phyloP scores from a whole-genome alignment of 306 rosid species.

The Acacia confusa region DNA sequence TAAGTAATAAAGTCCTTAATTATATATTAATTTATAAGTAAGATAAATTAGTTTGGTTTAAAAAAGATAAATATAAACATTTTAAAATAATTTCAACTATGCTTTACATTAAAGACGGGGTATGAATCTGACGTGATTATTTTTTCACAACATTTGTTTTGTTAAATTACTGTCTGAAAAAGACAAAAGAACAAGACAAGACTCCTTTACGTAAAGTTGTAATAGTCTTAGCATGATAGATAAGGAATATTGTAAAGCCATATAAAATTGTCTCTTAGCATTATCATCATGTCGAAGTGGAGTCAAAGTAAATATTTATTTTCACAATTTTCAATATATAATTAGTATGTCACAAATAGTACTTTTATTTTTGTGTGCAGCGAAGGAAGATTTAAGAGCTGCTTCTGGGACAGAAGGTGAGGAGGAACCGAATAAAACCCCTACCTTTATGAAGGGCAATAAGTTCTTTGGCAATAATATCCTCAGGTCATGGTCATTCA shows the following conservation, averaged over 20 bases:
- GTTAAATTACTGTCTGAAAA: background rate
- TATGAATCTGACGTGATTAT: background rate
- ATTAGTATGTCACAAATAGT: background rate
- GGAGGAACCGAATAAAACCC: slow-evolving; percentile 56
- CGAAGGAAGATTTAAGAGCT: slow-evolving; percentile 54
- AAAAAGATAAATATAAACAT: no score
- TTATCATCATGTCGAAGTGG: no score
- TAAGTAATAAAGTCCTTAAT: no score
- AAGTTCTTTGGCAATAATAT: slow-evolving; percentile 69
- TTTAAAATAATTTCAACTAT: background rate
- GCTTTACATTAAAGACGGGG: background rate
- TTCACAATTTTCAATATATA: background rate
- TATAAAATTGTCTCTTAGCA: no score
- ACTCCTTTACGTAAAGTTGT: no score
- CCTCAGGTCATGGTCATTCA: slow-evolving; percentile 60
- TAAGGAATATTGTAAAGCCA: no score
- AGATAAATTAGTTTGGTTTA: no score
- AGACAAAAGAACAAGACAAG: no score
- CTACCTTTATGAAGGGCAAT: slow-evolving; percentile 50
- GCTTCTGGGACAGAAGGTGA: slow-evolving; percentile 44
- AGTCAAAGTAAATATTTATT: background rate
- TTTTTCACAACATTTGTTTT: background rate
- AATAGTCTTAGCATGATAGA: no score
- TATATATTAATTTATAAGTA: no score
- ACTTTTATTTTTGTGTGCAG: slow-evolving; percentile 40